phyloP scores from a whole-genome alignment of 495 filamentous ascomycete species.

The Hyaloscypha bicolor region DNA sequence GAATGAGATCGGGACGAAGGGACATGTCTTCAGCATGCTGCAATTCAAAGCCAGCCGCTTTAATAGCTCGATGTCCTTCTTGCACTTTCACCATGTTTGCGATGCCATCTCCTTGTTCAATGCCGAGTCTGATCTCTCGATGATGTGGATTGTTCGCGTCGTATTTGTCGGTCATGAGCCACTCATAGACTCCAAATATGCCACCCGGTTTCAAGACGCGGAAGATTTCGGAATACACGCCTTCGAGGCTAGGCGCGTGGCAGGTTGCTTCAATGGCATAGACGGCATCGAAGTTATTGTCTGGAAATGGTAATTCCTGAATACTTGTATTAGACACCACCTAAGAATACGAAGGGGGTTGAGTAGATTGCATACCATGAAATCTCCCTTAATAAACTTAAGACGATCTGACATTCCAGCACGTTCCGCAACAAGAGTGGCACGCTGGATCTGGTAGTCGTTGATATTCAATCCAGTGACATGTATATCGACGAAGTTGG shows the following conservation, averaged over 20 bases:
- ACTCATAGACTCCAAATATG: constrained; percentile 96
- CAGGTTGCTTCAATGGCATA: constrained; percentile 98
- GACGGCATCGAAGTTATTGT: constrained; percentile 90
- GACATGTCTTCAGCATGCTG: constrained; percentile 87
- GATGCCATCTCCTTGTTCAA: constrained; percentile 96
- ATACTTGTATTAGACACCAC: neutral
- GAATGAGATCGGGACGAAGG: constrained; percentile 69
- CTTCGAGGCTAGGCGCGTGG: constrained; percentile 90
- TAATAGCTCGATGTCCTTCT: constrained; percentile 83
- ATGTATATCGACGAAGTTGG: constrained; percentile 87
- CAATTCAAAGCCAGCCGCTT: constrained; percentile 84
- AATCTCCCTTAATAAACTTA: constrained; percentile 91
- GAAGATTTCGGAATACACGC: constrained; percentile 93
- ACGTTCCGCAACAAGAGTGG: constrained; percentile 76
- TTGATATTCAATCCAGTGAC: constrained; percentile 97
- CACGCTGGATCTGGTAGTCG: constrained; percentile 98
- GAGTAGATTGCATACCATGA: constrained; percentile 60
- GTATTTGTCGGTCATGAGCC: constrained; percentile 97
- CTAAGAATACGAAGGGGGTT: neutral
- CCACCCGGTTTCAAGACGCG: constrained; percentile 95
- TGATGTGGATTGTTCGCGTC: constrained; percentile 86
- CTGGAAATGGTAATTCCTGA: constrained; percentile 87
- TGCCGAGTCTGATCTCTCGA: constrained; percentile 86
- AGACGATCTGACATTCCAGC: constrained; percentile 81
- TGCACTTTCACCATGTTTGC: constrained; percentile 94